Percentiles rank a stretch among this genome's conserved stretches.
Conservation (phyloP, 2,329 filamentous ascomycete genomes). For the Ascosphaera pollenicola region DNA sequence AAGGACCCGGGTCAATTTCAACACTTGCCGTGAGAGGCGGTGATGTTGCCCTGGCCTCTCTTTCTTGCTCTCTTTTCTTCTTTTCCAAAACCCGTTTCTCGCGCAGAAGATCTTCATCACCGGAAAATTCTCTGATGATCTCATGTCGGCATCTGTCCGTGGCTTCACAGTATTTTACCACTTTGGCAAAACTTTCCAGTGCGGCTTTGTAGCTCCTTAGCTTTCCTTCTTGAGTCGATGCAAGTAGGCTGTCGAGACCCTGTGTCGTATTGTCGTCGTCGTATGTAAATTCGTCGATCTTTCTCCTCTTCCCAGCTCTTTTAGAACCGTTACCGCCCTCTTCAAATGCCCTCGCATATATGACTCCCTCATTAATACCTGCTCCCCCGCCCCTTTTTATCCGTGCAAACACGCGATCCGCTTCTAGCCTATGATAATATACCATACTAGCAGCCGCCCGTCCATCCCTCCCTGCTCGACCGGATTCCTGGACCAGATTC, state of each 20-base stretch:
- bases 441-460: too few relatives aligned
- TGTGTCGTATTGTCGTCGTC: too few relatives aligned
- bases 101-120: constrained; percentile 28
- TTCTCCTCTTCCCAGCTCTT: too few relatives aligned
- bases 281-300: too few relatives aligned
- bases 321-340: too few relatives aligned
- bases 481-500: constrained; percentile 89
- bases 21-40: constrained; percentile 1
- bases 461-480: constrained; percentile 68
- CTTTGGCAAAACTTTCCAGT: constrained; percentile 39
- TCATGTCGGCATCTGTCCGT: constrained; percentile 52
- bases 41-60: constrained; percentile 9
- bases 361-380: too few relatives aligned
- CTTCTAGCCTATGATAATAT: too few relatives aligned
- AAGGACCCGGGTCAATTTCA: too few relatives aligned
- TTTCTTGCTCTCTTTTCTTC: constrained; percentile 6
- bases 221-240: too few relatives aligned
- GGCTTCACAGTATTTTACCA: constrained; percentile 66
- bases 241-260: too few relatives aligned
- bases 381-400: constrained; percentile 19
- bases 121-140: constrained; percentile 56
- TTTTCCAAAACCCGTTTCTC: constrained; percentile 9
- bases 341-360: too few relatives aligned
- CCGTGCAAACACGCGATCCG: too few relatives aligned
- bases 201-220: constrained; percentile 21